Evolutionary conservation across 805 yeast species (phyloP), one percentile per base, ranked within the genome.

Genomic region (Lipomyces starkeyi): DNA sequence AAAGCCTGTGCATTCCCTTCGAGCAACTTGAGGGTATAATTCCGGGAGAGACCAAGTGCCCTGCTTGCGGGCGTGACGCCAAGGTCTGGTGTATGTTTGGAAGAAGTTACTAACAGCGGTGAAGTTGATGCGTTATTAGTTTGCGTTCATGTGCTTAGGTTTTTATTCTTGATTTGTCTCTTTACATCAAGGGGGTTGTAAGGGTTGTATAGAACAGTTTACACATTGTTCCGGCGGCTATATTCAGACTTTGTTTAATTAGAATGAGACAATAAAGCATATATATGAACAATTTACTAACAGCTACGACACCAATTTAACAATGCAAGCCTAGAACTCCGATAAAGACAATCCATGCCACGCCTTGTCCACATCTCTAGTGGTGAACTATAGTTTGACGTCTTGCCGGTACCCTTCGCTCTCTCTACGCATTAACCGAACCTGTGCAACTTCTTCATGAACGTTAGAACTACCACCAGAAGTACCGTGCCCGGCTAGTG

Each of bases 1-100:
- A 95, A 84, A 90, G 97, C 25, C 85, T 95, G 80, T 95, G 99
- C 86, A 93, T 93, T 79, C 99, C 99, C 73, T 88, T 88, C 77
- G 90, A 91, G 53, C 98, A 94, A 83, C 72, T 71, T 22, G 86
- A 82, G 76, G 76, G 75, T 14, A 85, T 94, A 80, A 86, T 86
- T 79, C 82, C 79, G 73, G 94, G 89, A 74, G 74, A 70, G 62
- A 91, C 92, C 73, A 89, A 88, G 80, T 96, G 99, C 88, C 89
- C 92, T 72, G 90, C 83, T 32, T 95, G 98, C 86, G 91, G 85
- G 71, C 83, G 81, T 74, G 80, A 82, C 57, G 99, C 99, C 55
- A 79, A 61, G 71, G 85, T 87, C 78, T 95, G 90, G 86, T 90
- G 97, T 76, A 87, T 95, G 94, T 95, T 95, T 78, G 99, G 99